phyloP scores from a whole-genome alignment of 192 early-diverging fungal species.

The Backusella tarrabulga region DNA sequence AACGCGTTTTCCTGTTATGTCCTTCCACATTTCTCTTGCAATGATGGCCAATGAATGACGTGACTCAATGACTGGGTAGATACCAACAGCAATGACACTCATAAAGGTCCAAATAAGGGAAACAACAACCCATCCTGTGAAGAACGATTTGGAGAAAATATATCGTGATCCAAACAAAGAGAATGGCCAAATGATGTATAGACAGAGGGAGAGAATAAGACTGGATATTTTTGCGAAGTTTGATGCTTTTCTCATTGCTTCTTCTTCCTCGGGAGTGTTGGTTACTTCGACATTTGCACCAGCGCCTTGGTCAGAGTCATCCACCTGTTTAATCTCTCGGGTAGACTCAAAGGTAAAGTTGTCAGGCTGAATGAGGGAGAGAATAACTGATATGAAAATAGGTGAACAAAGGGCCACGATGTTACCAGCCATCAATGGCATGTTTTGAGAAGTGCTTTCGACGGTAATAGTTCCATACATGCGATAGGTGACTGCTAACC shows the following conservation, averaged over 20 bases:
- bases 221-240: slow-evolving; percentile 55
- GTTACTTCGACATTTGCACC: neutral
- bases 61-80: slow-evolving; percentile 58
- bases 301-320: slow-evolving; percentile 30
- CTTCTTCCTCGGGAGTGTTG: slow-evolving; percentile 32
- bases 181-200: slow-evolving; percentile 70
- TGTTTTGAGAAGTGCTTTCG: slow-evolving; percentile 56
- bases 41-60: slow-evolving; percentile 18
- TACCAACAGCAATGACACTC: slow-evolving; percentile 48
- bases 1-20: slow-evolving; percentile 8
- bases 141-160: slow-evolving; percentile 63
- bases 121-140: slow-evolving; percentile 68
- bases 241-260: slow-evolving; percentile 51
- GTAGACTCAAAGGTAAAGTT: slow-evolving; percentile 61
- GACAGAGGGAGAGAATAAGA: slow-evolving; percentile 51
- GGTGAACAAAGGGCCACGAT: slow-evolving; percentile 44
- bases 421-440: slow-evolving; percentile 79
- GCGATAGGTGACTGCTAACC: slow-evolving; percentile 54
- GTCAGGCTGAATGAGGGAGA: slow-evolving; percentile 56
- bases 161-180: slow-evolving; percentile 66
- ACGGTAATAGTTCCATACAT: slow-evolving; percentile 58
- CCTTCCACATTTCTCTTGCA: slow-evolving; percentile 26
- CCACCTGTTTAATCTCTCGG: slow-evolving; percentile 42
- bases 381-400: slow-evolving; percentile 34
- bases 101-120: slow-evolving; percentile 63